phyloP scores from a whole-genome alignment of 1,284 basidiomycete species.

The Cryptococcus neoformans region DNA sequence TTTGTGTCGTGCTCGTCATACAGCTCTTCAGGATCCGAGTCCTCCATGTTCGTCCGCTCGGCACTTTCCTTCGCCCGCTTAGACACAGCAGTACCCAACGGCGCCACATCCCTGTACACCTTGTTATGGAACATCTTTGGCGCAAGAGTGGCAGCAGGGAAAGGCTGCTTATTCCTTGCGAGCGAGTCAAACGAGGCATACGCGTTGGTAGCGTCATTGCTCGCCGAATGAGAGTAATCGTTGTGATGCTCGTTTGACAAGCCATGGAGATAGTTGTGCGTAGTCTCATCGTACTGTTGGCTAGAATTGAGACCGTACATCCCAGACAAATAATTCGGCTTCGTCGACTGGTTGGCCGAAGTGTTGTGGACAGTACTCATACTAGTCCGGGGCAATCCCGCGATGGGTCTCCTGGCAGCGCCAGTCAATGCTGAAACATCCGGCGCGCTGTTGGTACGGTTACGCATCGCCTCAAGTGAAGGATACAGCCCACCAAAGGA shows the following conservation, averaged over 20 bases:
- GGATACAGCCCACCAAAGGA: conserved; percentile 43
- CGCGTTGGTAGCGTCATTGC: neutral
- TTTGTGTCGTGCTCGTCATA: conserved; percentile 1
- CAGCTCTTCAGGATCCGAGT: neutral
- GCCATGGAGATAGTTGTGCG: conserved; percentile 3
- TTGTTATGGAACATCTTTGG: conserved; percentile 45
- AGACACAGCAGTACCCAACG: conserved; percentile 40
- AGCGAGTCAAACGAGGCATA: conserved; percentile 39
- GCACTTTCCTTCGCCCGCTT: conserved; percentile 11
- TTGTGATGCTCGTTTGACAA: neutral
- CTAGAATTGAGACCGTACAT: conserved; percentile 18
- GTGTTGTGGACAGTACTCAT: conserved; percentile 2
- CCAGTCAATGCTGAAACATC: conserved; percentile 15
- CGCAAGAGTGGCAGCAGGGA: conserved; percentile 31
- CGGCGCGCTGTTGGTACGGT: conserved; percentile 23
- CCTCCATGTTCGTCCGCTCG: conserved; percentile 6
- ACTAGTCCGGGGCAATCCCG: conserved; percentile 21
- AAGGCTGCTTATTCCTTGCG: conserved; percentile 24
- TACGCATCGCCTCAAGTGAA: conserved; percentile 29
- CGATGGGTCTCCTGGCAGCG: conserved; percentile 24
- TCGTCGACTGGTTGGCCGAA: neutral
- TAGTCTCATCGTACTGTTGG: neutral
- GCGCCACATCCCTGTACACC: conserved; percentile 44
- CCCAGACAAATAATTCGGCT: conserved; percentile 10
- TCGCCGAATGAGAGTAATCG: conserved; percentile 9